These are phyloP conservation scores for Chytriomyces sp. DNA, from an alignment of 192 early-diverging fungal species.

Conservation along the genomic window DNA sequence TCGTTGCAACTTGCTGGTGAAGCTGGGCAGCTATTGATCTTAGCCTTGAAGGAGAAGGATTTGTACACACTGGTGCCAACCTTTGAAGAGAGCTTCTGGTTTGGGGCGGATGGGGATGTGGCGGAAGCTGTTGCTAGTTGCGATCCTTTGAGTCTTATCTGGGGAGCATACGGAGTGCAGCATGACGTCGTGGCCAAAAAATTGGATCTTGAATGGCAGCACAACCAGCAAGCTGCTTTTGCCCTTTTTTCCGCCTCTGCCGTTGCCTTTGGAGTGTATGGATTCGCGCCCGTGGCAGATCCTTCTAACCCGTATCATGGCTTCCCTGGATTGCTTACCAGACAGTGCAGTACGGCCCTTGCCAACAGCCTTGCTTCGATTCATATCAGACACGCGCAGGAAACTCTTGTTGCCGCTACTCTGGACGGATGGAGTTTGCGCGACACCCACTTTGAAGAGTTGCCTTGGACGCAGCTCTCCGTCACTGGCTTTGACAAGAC, in stretches of 20 bases:
- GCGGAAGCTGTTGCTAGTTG: not conserved
- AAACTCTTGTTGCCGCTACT: not conserved
- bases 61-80: conserved; percentile 52
- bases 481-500: conserved; percentile 1
- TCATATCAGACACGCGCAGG: not conserved
- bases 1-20: too few relatives aligned
- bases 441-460: not conserved
- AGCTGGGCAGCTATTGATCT: conserved; percentile 24
- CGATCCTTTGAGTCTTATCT: conserved; percentile 29
- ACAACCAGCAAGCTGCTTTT: not conserved
- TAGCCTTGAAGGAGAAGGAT: conserved; percentile 34
- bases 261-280: not conserved
- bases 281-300: conserved; percentile 6
- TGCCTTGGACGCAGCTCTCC: conserved; percentile 11
- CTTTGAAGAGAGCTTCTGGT: conserved; percentile 51
- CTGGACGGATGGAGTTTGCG: conserved; percentile 11
- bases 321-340: conserved; percentile 18
- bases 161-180: conserved; percentile 31
- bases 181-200: not conserved
- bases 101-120: not conserved
- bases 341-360: not conserved
- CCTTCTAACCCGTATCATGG: not conserved
- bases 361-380: not conserved
- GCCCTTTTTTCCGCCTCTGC: conserved; percentile 4
- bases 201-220: conserved; percentile 18